A percentile compares a stretch with the other conserved stretches of the same genome.
phyloP scores from a whole-genome alignment of 2,329 filamentous ascomycete species.

The Botryotinia calthae region DNA sequence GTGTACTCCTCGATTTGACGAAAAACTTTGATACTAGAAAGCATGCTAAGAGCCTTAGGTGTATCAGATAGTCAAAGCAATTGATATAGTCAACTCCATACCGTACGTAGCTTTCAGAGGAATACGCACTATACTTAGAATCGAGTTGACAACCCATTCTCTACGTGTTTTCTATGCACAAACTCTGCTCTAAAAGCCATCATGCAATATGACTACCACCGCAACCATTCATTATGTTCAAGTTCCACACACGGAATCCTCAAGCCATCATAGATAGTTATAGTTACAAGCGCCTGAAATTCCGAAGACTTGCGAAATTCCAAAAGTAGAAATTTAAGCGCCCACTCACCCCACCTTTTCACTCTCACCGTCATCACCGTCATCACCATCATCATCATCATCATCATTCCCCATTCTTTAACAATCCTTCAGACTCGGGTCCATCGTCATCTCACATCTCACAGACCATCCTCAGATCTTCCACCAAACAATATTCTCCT shows the following conservation, averaged over 20 bases:
- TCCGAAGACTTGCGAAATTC: background rate
- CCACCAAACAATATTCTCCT: background rate
- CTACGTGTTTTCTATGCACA: background rate
- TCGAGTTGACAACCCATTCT: too few relatives aligned
- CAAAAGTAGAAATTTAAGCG: background rate
- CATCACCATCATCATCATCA: background rate
- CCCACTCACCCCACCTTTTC: background rate
- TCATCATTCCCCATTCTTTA: background rate
- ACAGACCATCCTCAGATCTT: background rate
- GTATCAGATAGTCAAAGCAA: too few relatives aligned
- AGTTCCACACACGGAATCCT: background rate
- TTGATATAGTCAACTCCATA: too few relatives aligned
- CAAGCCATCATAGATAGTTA: background rate
- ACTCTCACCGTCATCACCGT: background rate
- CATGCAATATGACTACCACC: background rate
- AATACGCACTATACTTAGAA: too few relatives aligned
- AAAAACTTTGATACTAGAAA: too few relatives aligned
- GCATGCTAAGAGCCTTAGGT: too few relatives aligned
- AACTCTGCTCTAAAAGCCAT: background rate
- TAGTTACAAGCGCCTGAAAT: background rate
- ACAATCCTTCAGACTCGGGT: background rate
- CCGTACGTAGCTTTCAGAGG: too few relatives aligned
- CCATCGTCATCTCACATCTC: background rate
- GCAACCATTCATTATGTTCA: background rate
- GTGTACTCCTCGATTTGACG: too few relatives aligned